phyloP scores from a whole-genome alignment of 2,329 filamentous ascomycete species.

The Zasmidium citrigriseum region DNA sequence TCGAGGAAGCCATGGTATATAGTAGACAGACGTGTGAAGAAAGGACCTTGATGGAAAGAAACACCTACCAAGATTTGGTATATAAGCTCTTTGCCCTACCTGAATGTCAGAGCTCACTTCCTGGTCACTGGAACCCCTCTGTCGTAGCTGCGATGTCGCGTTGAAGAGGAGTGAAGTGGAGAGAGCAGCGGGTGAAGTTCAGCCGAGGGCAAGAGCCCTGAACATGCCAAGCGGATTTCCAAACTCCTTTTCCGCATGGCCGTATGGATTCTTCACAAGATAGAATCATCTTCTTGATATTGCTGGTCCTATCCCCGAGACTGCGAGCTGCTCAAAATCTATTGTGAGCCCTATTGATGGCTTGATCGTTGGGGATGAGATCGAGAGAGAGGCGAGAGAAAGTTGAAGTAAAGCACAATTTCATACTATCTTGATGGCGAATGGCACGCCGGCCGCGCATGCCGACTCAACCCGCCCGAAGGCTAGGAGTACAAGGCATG shows the following conservation, averaged over 20 bases:
- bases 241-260: background rate
- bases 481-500: too few relatives aligned
- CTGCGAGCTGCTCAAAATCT: too few relatives aligned
- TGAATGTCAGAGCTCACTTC: background rate
- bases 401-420: too few relatives aligned
- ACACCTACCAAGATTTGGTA: background rate
- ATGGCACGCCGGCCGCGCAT: too few relatives aligned
- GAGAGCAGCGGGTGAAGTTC: slow-evolving; percentile 9
- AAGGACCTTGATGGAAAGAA: slow-evolving; percentile 12
- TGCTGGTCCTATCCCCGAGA: too few relatives aligned
- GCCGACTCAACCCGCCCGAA: too few relatives aligned
- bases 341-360: too few relatives aligned
- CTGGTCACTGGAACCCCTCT: slow-evolving; percentile 1
- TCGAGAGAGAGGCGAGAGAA: too few relatives aligned
- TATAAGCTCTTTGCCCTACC: background rate
- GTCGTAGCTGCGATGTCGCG: slow-evolving; percentile 10
- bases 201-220: slow-evolving; percentile 8
- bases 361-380: too few relatives aligned
- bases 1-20: slow-evolving; percentile 21
- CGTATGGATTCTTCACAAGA: too few relatives aligned
- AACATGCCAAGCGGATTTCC: background rate
- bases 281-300: too few relatives aligned
- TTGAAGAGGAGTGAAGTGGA: slow-evolving; percentile 5
- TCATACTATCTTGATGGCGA: too few relatives aligned
- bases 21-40: background rate